phyloP scores from a whole-genome alignment of 805 yeast species.

The Kluyveromyces wickerhamii region DNA sequence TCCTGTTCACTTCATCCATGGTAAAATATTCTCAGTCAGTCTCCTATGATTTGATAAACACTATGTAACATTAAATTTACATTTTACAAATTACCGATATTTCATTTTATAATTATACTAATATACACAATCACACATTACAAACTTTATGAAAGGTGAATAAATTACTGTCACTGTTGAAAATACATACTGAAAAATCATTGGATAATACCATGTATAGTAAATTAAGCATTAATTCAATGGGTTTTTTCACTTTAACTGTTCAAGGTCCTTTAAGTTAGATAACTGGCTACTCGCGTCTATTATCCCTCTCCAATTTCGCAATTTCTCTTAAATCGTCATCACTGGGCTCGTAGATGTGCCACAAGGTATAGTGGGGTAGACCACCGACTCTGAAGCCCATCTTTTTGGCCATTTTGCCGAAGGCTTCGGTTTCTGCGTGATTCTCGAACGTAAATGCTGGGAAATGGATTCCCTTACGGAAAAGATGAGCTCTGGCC shows the following conservation, averaged over 20 bases:
- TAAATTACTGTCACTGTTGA: too few species aligned
- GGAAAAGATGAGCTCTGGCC: slow-evolving; percentile 78
- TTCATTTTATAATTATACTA: too few species aligned
- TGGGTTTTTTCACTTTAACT: slow-evolving; percentile 3
- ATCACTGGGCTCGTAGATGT: slow-evolving; percentile 82
- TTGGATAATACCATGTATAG: too few species aligned
- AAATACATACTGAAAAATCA: too few species aligned
- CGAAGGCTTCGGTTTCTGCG: slow-evolving; percentile 91
- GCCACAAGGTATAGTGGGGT: slow-evolving; percentile 89
- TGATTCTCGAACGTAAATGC: slow-evolving; percentile 94
- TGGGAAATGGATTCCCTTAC: slow-evolving; percentile 88
- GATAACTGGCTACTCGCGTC: slow-evolving; percentile 35
- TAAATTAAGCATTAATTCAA: not conserved
- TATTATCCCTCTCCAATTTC: slow-evolving; percentile 55
- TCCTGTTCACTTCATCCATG: too few species aligned
- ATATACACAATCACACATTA: too few species aligned
- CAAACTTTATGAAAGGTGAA: too few species aligned
- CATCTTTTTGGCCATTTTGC: slow-evolving; percentile 70
- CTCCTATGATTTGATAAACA: too few species aligned
- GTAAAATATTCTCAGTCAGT: too few species aligned
- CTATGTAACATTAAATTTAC: too few species aligned
- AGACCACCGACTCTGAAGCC: slow-evolving; percentile 81
- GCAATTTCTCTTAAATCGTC: slow-evolving; percentile 71
- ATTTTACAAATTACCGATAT: too few species aligned
- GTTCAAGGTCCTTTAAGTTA: too few species aligned